Conservation (phyloP, 1,284 basidiomycete species). For the Omphalotus olearius region DNA sequence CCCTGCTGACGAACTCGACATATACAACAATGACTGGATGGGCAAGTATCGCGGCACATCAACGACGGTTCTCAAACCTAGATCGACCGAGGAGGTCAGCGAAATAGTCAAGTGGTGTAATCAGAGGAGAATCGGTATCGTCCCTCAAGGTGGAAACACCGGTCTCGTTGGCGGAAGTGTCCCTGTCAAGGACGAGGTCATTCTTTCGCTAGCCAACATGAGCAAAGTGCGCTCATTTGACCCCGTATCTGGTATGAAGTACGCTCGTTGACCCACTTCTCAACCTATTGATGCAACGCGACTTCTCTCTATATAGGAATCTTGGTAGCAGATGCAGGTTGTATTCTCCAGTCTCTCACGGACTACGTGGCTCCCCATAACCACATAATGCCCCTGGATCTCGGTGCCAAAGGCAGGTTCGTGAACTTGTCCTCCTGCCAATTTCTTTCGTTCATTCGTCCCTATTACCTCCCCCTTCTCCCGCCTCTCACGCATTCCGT, state of each 20-base stretch:
- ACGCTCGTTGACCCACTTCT: conserved; percentile 7
- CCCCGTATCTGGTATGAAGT: conserved; percentile 70
- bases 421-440: conserved; percentile 19
- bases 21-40: conserved; percentile 97
- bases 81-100: conserved; percentile 84
- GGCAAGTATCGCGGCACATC: conserved; percentile 88
- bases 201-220: conserved; percentile 84
- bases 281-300: conserved; percentile 11
- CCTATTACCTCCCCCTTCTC: neutral
- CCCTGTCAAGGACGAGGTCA: conserved; percentile 85
- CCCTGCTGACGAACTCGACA: conserved; percentile 65
- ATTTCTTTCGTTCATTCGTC: conserved; percentile 12
- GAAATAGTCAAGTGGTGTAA: conserved; percentile 85
- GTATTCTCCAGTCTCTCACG: conserved; percentile 89
- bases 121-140: conserved; percentile 76
- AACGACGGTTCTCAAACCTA: conserved; percentile 86
- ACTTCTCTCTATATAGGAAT: conserved; percentile 43
- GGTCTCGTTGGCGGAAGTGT: conserved; percentile 97
- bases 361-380: conserved; percentile 85
- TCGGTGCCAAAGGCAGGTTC: conserved; percentile 95
- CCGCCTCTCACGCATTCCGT: neutral
- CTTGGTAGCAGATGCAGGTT: conserved; percentile 85
- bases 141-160: conserved; percentile 98
- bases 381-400: conserved; percentile 96
- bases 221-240: conserved; percentile 89